These are phyloP conservation scores for Cladosporium sphaerospermum DNA, from an alignment of 2,329 filamentous ascomycete genomes.

Conservation along the genomic window DNA sequence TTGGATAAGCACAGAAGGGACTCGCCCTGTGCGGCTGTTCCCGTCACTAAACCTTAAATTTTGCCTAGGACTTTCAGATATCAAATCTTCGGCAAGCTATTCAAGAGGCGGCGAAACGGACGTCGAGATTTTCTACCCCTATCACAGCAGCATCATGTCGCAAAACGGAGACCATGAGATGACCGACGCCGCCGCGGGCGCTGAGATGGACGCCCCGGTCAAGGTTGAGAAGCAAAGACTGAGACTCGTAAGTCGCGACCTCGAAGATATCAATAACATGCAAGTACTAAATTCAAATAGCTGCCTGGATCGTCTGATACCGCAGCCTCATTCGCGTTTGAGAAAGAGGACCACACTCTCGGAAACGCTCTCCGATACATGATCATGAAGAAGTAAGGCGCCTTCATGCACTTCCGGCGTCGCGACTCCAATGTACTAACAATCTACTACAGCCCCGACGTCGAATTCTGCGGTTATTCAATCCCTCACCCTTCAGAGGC, in stretches of 20 bases:
- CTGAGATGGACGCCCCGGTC: constrained; percentile 14
- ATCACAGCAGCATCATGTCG: neutral
- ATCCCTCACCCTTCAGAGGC: constrained; percentile 94
- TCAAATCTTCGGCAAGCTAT: constrained; percentile 2
- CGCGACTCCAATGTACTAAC: constrained; percentile 1
- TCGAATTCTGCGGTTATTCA: constrained; percentile 97
- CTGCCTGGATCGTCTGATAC: constrained; percentile 76
- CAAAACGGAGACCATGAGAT: constrained; percentile 29
- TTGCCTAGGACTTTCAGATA: constrained; percentile 10
- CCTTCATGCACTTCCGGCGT: neutral
- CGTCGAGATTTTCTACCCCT: neutral
- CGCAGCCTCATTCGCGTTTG: constrained; percentile 91
- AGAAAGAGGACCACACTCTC: constrained; percentile 88
- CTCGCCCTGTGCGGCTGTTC: neutral
- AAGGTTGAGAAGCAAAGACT: constrained; percentile 34
- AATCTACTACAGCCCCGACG: constrained; percentile 63
- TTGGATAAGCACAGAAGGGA: constrained; percentile 8
- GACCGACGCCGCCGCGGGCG: constrained; percentile 31
- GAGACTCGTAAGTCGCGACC: constrained; percentile 34
- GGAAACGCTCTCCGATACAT: constrained; percentile 91
- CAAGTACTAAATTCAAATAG: constrained; percentile 41
- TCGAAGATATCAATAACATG: neutral
- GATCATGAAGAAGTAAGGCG: constrained; percentile 91
- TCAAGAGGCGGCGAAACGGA: neutral
- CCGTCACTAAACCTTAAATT: constrained; percentile 15